Evolutionary conservation across 2,329 filamentous ascomycete species (phyloP).

Genomic region (Rhynchosporium secalis): DNA sequence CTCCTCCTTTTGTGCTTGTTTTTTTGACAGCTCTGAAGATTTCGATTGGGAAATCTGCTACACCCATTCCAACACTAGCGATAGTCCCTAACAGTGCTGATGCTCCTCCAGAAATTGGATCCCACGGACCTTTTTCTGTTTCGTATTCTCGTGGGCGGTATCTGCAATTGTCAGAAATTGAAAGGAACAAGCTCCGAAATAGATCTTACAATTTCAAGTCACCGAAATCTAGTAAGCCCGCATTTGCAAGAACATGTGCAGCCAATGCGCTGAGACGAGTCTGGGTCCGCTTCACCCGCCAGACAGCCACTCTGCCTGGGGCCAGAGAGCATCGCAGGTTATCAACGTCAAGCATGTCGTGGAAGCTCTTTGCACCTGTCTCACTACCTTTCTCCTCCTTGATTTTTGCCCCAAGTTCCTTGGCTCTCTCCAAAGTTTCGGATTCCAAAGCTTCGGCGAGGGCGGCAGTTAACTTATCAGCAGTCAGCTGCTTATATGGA

Average conservation of each 20-base stretch:
- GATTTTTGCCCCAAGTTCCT: slow-evolving; percentile 57
- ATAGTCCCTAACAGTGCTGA: slow-evolving; percentile 81
- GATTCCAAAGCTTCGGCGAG: slow-evolving; percentile 61
- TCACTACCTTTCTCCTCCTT: slow-evolving; percentile 64
- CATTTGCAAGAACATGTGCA: slow-evolving; percentile 65
- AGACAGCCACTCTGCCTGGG: slow-evolving; percentile 69
- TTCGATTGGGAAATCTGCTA: slow-evolving; percentile 69
- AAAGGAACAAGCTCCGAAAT: too few relatives aligned
- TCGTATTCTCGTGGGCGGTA: slow-evolving; percentile 66
- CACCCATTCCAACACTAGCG: slow-evolving; percentile 75
- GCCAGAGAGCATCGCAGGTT: slow-evolving; percentile 68
- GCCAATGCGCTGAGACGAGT: slow-evolving; percentile 71
- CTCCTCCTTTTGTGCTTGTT: slow-evolving; percentile 21
- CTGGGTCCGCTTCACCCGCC: slow-evolving; percentile 69
- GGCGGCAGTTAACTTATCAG: slow-evolving; percentile 64
- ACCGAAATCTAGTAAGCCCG: slow-evolving; percentile 63
- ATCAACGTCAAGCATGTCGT: slow-evolving; percentile 67
- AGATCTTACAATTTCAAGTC: slow-evolving; percentile 69
- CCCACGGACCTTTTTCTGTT: slow-evolving; percentile 74
- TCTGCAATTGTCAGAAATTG: slow-evolving; percentile 35
- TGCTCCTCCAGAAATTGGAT: slow-evolving; percentile 76
- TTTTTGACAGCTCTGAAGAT: slow-evolving; percentile 48
- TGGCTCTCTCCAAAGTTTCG: slow-evolving; percentile 56
- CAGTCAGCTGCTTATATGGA: slow-evolving; percentile 66
- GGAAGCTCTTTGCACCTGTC: slow-evolving; percentile 66